Evolutionary conservation across 345 rosid species (phyloP).

Genomic region (Murraya paniculata): DNA sequence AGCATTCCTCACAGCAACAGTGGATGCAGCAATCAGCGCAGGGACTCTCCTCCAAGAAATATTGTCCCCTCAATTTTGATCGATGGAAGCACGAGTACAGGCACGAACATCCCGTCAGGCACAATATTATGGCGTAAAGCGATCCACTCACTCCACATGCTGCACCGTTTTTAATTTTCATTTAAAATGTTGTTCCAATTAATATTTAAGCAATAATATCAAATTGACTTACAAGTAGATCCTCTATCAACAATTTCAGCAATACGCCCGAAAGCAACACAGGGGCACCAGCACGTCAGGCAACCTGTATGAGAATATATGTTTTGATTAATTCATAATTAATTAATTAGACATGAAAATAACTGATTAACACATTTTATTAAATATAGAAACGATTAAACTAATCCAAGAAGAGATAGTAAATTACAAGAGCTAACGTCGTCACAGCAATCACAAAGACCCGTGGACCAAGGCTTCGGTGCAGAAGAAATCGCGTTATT

Average conservation of each 20-base stretch:
- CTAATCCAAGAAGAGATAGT: too few species aligned
- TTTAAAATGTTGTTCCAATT: too few species aligned
- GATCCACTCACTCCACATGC: constrained; percentile 58
- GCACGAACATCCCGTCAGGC: constrained; percentile 45
- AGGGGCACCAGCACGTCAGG: constrained; percentile 68
- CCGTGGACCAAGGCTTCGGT: constrained; percentile 42
- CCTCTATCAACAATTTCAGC: constrained; percentile 72
- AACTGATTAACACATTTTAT: too few species aligned
- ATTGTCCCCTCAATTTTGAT: constrained; percentile 61
- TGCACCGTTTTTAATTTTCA: constrained; percentile 10
- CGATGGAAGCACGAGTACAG: constrained; percentile 60
- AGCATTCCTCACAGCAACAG: constrained; percentile 57
- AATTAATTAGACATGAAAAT: too few species aligned
- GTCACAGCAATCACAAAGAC: constrained; percentile 46
- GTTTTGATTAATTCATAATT: too few species aligned
- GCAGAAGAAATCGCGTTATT: not conserved
- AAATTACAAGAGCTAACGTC: constrained; percentile 41
- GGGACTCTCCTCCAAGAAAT: constrained; percentile 43
- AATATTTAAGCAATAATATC: not conserved
- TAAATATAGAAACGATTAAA: too few species aligned
- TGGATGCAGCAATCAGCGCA: constrained; percentile 53
- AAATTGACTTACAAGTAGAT: constrained; percentile 34
- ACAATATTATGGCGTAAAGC: constrained; percentile 30
- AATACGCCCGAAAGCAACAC: constrained; percentile 58
- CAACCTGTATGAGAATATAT: constrained; percentile 34